Conservation (phyloP, 1,284 basidiomycete genomes). For the Retiboletus flavoniger region DNA sequence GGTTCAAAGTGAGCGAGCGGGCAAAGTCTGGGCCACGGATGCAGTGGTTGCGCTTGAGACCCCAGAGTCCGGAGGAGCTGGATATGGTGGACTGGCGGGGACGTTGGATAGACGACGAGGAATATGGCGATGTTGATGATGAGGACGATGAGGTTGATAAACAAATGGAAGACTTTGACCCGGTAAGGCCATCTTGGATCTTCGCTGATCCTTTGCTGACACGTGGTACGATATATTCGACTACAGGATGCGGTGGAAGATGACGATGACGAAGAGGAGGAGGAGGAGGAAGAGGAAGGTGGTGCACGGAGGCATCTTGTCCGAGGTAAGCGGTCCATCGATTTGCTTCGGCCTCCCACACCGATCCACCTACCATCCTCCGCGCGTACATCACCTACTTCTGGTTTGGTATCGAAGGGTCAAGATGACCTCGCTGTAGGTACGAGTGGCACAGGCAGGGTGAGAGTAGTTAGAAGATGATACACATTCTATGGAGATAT, state of each 20-base stretch:
- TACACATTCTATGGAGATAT: conserved; percentile 7
- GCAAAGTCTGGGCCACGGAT: conserved; percentile 93
- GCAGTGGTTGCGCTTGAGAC: conserved; percentile 91
- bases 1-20: conserved; percentile 80
- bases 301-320: conserved; percentile 35
- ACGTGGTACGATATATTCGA: not conserved
- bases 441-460: conserved; percentile 37
- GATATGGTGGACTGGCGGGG: conserved; percentile 87
- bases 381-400: conserved; percentile 49
- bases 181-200: conserved; percentile 45
- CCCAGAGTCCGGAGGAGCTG: conserved; percentile 76
- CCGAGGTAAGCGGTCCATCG: conserved; percentile 36
- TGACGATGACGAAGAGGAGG: conserved; percentile 65
- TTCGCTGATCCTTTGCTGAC: conserved; percentile 8
- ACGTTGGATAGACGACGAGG: conserved; percentile 79
- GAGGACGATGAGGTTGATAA: conserved; percentile 66
- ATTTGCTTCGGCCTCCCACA: conserved; percentile 34
- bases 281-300: conserved; percentile 55
- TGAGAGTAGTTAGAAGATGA: conserved; percentile 49
- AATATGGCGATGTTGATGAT: conserved; percentile 60
- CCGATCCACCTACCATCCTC: conserved; percentile 40
- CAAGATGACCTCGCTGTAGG: conserved; percentile 32
- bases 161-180: conserved; percentile 81
- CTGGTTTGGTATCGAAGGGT: conserved; percentile 36
- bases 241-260: conserved; percentile 34